Percentiles rank a stretch among this genome's conserved stretches.
Conservation (phyloP, 2,329 filamentous ascomycete genomes). For the Aurifilum marmelostoma region DNA sequence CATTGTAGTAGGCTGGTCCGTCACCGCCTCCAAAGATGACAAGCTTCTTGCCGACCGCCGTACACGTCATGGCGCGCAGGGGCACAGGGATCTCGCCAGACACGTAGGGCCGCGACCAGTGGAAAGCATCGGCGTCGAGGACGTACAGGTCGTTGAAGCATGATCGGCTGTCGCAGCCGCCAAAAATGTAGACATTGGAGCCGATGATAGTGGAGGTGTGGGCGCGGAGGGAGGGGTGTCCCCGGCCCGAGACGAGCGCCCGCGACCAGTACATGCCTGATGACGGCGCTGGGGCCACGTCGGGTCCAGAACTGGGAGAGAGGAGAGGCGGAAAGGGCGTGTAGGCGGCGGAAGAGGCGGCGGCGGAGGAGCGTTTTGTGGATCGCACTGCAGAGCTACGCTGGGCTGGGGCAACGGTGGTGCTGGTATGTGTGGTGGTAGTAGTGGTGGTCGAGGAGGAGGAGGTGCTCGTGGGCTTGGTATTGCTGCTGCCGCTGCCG, state of each 20-base stretch:
- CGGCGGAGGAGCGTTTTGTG: conserved; percentile 35
- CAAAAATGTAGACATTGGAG: conserved; percentile 70
- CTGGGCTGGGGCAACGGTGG: conserved; percentile 35
- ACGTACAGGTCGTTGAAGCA: conserved; percentile 74
- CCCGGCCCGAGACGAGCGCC: conserved; percentile 64
- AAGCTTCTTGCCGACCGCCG: conserved; percentile 70
- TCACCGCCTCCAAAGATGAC: conserved; percentile 72
- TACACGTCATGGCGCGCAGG: conserved; percentile 72
- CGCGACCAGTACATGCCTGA: conserved; percentile 76
- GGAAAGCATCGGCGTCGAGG: conserved; percentile 70
- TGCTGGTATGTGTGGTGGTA: conserved; percentile 47
- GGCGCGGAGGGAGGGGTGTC: conserved; percentile 64
- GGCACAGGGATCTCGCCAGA: conserved; percentile 67
- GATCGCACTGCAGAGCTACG: conserved; percentile 28
- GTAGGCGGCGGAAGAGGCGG: conserved; percentile 41
- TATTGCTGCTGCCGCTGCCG: conserved; percentile 41
- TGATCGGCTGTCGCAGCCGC: conserved; percentile 66
- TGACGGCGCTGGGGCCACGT: conserved; percentile 65
- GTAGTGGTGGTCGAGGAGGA: conserved; percentile 18
- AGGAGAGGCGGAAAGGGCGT: conserved; percentile 60
- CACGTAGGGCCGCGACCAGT: conserved; percentile 69
- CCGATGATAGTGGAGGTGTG: conserved; percentile 70
- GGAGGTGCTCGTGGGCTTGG: conserved; percentile 35
- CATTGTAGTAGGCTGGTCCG: conserved; percentile 72
- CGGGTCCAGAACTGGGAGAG: conserved; percentile 58